phyloP scores from a whole-genome alignment of 2,329 filamentous ascomycete genomes.

The Phialophora chinensis region DNA sequence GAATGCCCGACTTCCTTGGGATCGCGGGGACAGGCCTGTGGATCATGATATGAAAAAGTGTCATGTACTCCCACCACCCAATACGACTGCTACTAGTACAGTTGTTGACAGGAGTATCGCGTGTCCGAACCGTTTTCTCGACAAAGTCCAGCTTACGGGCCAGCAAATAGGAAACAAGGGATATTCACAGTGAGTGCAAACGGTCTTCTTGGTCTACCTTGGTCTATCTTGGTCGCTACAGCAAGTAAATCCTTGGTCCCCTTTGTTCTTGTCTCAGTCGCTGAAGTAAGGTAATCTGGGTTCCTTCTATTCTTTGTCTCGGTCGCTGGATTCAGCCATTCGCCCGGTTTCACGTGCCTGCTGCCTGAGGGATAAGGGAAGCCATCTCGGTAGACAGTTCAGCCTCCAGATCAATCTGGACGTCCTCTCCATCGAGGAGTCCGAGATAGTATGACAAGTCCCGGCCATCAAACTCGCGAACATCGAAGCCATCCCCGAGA shows the following conservation, averaged over 20 bases:
- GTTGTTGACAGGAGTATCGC: too few relatives aligned
- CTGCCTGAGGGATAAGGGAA: neutral
- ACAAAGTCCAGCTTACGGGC: too few relatives aligned
- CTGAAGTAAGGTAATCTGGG: neutral
- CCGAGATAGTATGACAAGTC: constrained; percentile 56
- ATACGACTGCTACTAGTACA: too few relatives aligned
- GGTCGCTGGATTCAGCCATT: neutral
- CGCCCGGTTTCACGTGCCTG: neutral
- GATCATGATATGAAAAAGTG: too few relatives aligned
- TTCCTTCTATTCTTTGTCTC: neutral
- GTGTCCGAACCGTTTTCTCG: too few relatives aligned
- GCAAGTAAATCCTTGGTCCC: too few relatives aligned
- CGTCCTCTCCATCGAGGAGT: neutral
- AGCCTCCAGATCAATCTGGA: constrained; percentile 3
- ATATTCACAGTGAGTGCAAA: neutral
- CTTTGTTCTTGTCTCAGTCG: too few relatives aligned
- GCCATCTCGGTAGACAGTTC: neutral
- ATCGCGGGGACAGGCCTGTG: too few relatives aligned
- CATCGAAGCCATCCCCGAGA: constrained; percentile 24
- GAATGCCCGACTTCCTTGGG: too few relatives aligned
- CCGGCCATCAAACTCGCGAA: constrained; percentile 54
- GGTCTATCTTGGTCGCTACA: too few relatives aligned
- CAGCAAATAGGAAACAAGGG: neutral
- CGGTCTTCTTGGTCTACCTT: neutral
- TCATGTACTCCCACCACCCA: too few relatives aligned